Evolutionary conservation across 371 early-diverging fungal genomes (phyloP).

Genomic region (Nosema bombycis): DNA sequence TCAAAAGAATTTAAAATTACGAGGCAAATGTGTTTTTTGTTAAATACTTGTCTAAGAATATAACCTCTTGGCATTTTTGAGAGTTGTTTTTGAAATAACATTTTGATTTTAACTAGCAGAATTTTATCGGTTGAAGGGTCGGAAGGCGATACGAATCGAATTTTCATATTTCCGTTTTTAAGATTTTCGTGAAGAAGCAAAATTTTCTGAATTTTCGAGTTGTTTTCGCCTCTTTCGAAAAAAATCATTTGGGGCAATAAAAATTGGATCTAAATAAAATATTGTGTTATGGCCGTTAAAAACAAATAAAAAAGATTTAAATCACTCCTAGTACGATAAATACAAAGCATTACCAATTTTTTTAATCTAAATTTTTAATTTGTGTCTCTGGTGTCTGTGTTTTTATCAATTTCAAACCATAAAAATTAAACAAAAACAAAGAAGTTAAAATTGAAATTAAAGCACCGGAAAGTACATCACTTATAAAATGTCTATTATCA

Average conservation of each 20-base stretch:
- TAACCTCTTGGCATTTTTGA: constrained; percentile 99
- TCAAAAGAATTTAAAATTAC: constrained; percentile 35
- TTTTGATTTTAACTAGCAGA: constrained; percentile 77
- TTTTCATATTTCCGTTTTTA: constrained; percentile 10
- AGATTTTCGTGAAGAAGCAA: constrained; percentile 26
- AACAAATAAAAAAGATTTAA: too few species aligned
- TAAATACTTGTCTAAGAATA: constrained; percentile 87
- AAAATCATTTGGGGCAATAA: constrained; percentile 17
- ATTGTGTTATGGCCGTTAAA: too few species aligned
- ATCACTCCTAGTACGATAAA: too few species aligned
- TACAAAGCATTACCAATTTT: too few species aligned
- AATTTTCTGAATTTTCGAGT: constrained; percentile 14
- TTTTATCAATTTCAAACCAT: not conserved
- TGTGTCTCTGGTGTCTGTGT: too few species aligned
- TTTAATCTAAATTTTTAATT: too few species aligned
- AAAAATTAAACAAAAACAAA: constrained; percentile 6
- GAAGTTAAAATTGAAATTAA: constrained; percentile 18
- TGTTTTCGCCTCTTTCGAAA: not conserved
- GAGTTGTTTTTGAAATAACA: constrained; percentile 88
- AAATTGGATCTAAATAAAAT: too few species aligned
- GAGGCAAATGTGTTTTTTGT: constrained; percentile 68
- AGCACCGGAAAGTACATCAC: constrained; percentile 40
- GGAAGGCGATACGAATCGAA: constrained; percentile 22
- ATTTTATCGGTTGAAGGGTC: constrained; percentile 12
- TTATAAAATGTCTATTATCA: constrained; percentile 46